Base-by-base conservation (phyloP, 768 basidiomycete genomes). In the Chlorophyllum brunneum region DNA sequence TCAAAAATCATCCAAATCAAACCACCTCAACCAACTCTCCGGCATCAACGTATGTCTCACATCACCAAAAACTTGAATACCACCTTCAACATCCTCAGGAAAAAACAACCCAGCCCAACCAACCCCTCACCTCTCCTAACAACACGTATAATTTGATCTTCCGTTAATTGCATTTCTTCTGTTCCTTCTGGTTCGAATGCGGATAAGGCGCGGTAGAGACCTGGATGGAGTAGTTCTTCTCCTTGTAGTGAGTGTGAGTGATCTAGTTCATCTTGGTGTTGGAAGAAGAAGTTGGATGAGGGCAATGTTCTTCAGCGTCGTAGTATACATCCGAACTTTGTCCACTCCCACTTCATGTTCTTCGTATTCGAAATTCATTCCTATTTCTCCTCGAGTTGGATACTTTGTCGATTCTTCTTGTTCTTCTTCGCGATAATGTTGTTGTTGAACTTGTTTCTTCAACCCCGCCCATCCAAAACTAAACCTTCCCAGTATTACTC, bases 151-250 rank as follows among this genome's bases (percentile, higher is more conserved):
- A 87, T 57, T 68, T 92, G 87, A 40, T 85, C 91, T 66, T 90
- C 87, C 57, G 75, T 80, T 49, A 93, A 67, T 38, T 72, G 73
- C 88, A 92, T 90, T 79, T 94, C 92, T 29, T 88, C 86, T 15
- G 80, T 81, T 1, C 88, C 85, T 59, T 92, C 88, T 0, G 88
- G 86, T 54, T 84, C 82, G 56, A 94, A 92, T 3, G 82, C 74
- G 56, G 86, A 93, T 65, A 90, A 10, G 6, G 91, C 88, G 13
- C 85, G 80, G 61, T 93, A 93, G 1, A 86, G 54, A 0, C 91
- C 91, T 0, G 90, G 86, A 18, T 73, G 67, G 1, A 89, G 74
- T 36, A 72, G 74, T 5, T 73, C 74, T 13, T 71, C 72, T 5
- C 67, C 70, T 1, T 61, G 1, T 36, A 15, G 11, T 13, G 2